Base-by-base conservation (phyloP, 2,329 filamentous ascomycete genomes). In the Huntiella bhutanensis region DNA sequence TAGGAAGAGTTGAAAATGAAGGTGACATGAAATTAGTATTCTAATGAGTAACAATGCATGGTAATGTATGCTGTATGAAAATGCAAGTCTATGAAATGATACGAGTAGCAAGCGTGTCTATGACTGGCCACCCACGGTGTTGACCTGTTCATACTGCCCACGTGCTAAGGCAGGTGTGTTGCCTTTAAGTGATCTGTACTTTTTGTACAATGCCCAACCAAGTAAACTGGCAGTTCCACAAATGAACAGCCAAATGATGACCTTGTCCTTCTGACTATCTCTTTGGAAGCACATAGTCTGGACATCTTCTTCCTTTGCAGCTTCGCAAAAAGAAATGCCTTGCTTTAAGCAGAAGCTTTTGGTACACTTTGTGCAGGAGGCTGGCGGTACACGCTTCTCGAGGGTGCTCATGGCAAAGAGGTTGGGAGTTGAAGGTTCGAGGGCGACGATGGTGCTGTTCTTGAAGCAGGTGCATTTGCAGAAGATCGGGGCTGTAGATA, bases 381-480 rank as follows among this genome's bases (percentile, higher is more conserved):
- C 61, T 19, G 59, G 59, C 50, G 54, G 62, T 55, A 55, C 64
- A 60, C 46, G 48, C 33, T 5, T 51, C 41, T 45, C 48, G 36
- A 49, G 42, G 33, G 52, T 49, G 42, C 49, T 45, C 49, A 53
- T 57, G 42, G 46, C 37, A 51, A 54, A 32, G 51, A 50, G 32
- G 16, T 55, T 33, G 45, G 55, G 40, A 41, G 53, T 44, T 52
- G 57, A 49, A 51, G 58, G 51, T 51, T 58, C 70, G 7, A 78
- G 67, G 11, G 70, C 66, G 56, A 80, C 76, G 55, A 80, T 76
- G 53, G 74, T 79, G 65, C 71, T 76, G 63, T 80, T 79, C 54
- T 72, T 73, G 63, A 77, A 77, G 63, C 75, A 80, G 53, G 73
- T 79, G 62, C 75, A 80, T 67, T 80, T 80, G 66, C 75, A 80